phyloP scores from a whole-genome alignment of 2,329 filamentous ascomycete species.

The Phialophora expanda region DNA sequence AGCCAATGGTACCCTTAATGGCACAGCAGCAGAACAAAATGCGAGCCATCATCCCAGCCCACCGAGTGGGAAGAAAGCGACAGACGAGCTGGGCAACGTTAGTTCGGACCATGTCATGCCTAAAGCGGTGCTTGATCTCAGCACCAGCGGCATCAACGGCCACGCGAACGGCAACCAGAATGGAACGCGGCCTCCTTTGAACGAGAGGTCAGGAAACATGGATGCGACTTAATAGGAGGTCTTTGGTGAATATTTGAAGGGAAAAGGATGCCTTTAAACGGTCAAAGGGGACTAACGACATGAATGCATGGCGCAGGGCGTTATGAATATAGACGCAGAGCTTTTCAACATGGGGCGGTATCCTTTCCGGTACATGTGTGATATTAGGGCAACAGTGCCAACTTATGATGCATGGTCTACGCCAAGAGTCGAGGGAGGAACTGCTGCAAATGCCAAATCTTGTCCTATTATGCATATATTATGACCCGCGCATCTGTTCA shows the following conservation, averaged over 20 bases:
- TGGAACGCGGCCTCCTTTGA: not conserved
- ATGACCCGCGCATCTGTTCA: not conserved
- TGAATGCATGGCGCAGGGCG: slow-evolving; percentile 17
- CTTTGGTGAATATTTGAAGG: not conserved
- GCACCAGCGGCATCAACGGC: slow-evolving; percentile 18
- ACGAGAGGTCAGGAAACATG: not conserved
- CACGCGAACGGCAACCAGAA: not conserved
- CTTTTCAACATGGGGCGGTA: not conserved
- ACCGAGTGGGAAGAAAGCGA: slow-evolving; percentile 34
- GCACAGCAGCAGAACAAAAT: not conserved
- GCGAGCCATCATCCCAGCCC: slow-evolving; percentile 15
- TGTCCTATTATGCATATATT: not conserved
- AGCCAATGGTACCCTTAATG: slow-evolving; percentile 2
- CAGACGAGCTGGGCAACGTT: slow-evolving; percentile 34
- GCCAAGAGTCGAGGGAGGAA: not conserved
- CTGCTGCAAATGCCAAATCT: not conserved
- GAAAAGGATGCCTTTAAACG: not conserved
- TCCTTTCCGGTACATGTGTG: not conserved
- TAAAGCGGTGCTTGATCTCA: slow-evolving; percentile 9
- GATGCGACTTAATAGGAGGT: not conserved
- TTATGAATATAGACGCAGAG: slow-evolving; percentile 13
- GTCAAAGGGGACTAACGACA: not conserved
- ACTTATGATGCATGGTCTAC: not conserved
- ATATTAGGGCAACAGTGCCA: not conserved
- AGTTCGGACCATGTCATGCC: slow-evolving; percentile 29